A percentile compares a stretch with the other conserved stretches of the same genome.
phyloP scores from a whole-genome alignment of 345 rosid species.

The Clarkia xantiana region DNA sequence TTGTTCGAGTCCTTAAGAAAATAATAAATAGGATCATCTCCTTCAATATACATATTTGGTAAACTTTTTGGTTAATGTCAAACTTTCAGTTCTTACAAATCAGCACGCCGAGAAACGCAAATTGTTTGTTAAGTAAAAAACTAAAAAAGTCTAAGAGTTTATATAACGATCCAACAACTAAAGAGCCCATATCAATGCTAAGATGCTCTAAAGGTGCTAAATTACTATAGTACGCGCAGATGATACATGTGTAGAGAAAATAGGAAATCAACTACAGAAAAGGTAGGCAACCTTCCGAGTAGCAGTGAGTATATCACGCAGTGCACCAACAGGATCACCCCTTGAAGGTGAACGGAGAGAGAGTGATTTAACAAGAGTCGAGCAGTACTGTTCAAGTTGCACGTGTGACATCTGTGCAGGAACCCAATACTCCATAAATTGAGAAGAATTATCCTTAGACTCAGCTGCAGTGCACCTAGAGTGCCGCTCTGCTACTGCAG shows the following conservation, averaged over 20 bases:
- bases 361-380: slow-evolving; percentile 41
- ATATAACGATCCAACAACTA: no score
- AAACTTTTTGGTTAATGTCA: background rate
- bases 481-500: slow-evolving; percentile 19
- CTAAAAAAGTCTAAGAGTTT: no score
- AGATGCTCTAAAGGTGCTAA: no score
- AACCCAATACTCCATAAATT: slow-evolving; percentile 79
- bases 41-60: no score
- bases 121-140: no score
- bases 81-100: no score
- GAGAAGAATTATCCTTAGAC: slow-evolving; percentile 30
- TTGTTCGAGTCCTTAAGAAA: background rate
- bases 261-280: background rate
- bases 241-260: no score
- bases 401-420: slow-evolving; percentile 66
- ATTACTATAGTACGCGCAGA: no score
- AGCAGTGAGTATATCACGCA: slow-evolving; percentile 42
- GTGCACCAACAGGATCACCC: slow-evolving; percentile 46
- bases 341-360: slow-evolving; percentile 45
- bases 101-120: no score
- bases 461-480: slow-evolving; percentile 21
- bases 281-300: slow-evolving; percentile 42
- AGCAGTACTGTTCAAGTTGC: slow-evolving; percentile 92
- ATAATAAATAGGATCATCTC: no score
- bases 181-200: no score